These are phyloP conservation scores for Colletotrichum phormii DNA, from an alignment of 2,329 filamentous ascomycete species.

Conservation along the genomic window DNA sequence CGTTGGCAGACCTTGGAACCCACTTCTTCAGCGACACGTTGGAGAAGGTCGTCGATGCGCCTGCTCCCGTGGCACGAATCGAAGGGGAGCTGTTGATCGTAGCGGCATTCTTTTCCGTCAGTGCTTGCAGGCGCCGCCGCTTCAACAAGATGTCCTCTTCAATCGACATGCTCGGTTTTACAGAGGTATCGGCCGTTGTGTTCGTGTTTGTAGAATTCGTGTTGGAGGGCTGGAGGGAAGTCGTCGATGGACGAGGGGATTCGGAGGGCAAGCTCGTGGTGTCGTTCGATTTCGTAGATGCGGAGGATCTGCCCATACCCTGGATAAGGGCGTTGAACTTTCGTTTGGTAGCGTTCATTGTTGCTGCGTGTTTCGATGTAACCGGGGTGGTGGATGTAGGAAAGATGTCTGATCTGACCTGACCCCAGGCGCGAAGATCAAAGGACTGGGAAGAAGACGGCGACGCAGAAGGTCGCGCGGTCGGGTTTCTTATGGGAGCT, in stretches of 20 bases:
- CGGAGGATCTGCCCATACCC: slow-evolving; percentile 59
- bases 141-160: slow-evolving; percentile 61
- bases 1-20: slow-evolving; percentile 44
- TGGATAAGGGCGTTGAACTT: slow-evolving; percentile 85
- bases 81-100: slow-evolving; percentile 27
- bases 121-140: slow-evolving; percentile 58
- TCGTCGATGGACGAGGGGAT: slow-evolving; percentile 38
- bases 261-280: slow-evolving; percentile 21
- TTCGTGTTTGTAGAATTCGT: slow-evolving; percentile 15
- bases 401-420: neutral
- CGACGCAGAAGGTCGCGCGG: neutral
- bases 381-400: slow-evolving; percentile 1
- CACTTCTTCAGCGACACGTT: slow-evolving; percentile 56
- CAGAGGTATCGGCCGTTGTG: slow-evolving; percentile 14
- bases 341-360: slow-evolving; percentile 82
- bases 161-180: slow-evolving; percentile 39
- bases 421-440: neutral
- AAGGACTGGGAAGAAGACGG: neutral
- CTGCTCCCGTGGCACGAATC: slow-evolving; percentile 16
- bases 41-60: slow-evolving; percentile 48
- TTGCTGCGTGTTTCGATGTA: slow-evolving; percentile 37
- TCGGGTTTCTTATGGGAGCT: neutral
- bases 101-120: slow-evolving; percentile 34
- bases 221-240: slow-evolving; percentile 27
- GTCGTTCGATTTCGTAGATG: slow-evolving; percentile 37